Evolutionary conservation across 2,329 filamentous ascomycete genomes (phyloP).

Genomic region (Diaporthe helianthi): DNA sequence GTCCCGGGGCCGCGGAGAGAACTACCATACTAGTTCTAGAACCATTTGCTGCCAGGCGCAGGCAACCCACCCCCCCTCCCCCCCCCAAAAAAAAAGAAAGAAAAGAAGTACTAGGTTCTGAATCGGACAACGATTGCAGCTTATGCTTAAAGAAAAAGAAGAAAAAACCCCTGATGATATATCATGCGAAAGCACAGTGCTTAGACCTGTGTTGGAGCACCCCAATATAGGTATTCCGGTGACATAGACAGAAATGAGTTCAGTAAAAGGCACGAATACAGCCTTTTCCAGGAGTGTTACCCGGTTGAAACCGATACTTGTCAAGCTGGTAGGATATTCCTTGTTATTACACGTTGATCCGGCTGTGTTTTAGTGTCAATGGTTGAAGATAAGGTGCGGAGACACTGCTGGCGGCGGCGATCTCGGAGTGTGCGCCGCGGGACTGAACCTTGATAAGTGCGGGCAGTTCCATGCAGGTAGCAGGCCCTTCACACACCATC

Average conservation of each 20-base stretch:
- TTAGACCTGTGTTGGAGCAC: too few relatives aligned
- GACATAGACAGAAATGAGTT: neutral
- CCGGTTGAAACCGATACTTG: neutral
- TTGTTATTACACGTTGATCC: neutral
- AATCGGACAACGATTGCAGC: too few relatives aligned
- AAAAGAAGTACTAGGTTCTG: too few relatives aligned
- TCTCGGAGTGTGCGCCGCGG: neutral
- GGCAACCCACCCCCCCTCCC: too few relatives aligned
- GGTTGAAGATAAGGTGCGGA: constrained; percentile 7
- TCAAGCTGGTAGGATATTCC: neutral
- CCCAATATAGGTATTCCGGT: too few relatives aligned
- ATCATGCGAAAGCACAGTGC: too few relatives aligned
- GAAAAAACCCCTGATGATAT: too few relatives aligned
- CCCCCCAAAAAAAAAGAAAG: too few relatives aligned
- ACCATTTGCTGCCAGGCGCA: too few relatives aligned
- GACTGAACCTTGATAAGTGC: neutral
- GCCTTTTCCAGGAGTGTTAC: neutral
- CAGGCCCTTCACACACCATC: neutral
- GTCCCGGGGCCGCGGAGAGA: too few relatives aligned
- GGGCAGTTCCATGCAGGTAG: neutral
- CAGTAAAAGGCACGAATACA: neutral
- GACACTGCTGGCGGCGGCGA: neutral
- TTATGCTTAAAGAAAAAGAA: too few relatives aligned
- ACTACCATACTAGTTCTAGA: too few relatives aligned
- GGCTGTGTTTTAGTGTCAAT: neutral